phyloP scores from a whole-genome alignment of 2,329 filamentous ascomycete species.

The Fusarium floridanum region DNA sequence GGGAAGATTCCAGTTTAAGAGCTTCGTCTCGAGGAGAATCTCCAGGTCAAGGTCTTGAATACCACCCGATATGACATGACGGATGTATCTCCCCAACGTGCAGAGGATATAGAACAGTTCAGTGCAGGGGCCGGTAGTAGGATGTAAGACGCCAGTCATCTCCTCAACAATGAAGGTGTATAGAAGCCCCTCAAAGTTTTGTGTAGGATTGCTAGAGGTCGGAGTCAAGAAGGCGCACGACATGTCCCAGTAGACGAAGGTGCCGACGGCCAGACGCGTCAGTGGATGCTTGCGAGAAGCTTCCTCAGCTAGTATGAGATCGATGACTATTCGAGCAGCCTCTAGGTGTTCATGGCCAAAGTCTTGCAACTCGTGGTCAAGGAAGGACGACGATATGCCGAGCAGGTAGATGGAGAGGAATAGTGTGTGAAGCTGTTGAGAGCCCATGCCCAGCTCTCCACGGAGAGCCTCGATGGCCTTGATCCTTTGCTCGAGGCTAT shows the following conservation, averaged over 20 bases:
- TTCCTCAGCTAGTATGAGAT: background rate
- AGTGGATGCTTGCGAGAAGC: background rate
- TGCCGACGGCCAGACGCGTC: background rate
- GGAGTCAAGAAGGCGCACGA: background rate
- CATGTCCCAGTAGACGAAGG: background rate
- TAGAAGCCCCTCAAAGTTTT: background rate
- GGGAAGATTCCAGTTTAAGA: background rate
- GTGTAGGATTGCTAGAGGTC: background rate
- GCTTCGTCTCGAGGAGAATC: background rate
- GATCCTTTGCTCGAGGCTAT: background rate
- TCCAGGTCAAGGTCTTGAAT: background rate
- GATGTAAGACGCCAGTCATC: background rate
- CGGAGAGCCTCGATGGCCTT: background rate
- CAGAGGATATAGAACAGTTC: background rate
- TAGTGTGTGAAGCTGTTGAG: background rate
- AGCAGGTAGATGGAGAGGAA: background rate
- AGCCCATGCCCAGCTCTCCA: background rate
- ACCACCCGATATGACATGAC: background rate
- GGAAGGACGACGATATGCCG: background rate
- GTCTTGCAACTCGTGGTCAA: background rate
- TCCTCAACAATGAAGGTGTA: background rate
- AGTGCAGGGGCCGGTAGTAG: background rate
- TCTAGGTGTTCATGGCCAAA: background rate
- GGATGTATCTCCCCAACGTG: background rate
- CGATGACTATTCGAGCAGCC: background rate